Evolutionary conservation across 805 yeast species (phyloP), one percentile per base, ranked within the genome.

Genomic region (Blastobotrys mokoenaii): DNA sequence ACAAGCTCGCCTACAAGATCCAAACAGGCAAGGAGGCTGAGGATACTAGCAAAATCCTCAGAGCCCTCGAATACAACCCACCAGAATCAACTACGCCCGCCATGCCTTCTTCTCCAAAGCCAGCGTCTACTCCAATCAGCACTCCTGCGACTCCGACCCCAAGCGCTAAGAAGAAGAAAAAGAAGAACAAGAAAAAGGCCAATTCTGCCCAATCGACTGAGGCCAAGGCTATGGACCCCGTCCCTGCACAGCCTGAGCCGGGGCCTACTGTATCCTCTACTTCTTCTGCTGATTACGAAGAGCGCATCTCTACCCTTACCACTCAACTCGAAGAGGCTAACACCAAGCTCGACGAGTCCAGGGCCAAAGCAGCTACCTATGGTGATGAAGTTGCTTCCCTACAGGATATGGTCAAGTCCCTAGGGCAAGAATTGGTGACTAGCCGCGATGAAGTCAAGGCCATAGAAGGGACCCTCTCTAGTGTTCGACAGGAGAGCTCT

Each of bases 391-490:
- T 87, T 14, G 87, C 79, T 40, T 72, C 70, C 43, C 69, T 84
- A 43, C 76, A 80, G 55, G 96, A 87, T 47, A 84, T 82, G 85
- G 61, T 89, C 44, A 73, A 73, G 51, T 79, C 76, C 46, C 71
- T 88, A 22, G 96, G 96, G 1, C 76, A 84, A 55, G 94, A 86
- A 41, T 68, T 88, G 6, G 94, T 88, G 1, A 73, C 75, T 3
- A 77, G 87, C 0, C 77, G 74, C 51, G 86, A 82, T 39, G 65
- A 76, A 44, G 43, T 80, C 16, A 80, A 82, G 53, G 27, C 4
- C 8, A 4, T 22, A 4, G 27, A 22, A 8, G 8, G 60, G 40
- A 31, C 5, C 10, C 35, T 15, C 39, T 36, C 22, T 12, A 7
- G 7, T 4, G 25, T 5, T 22, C 4, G 7, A 4, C 27, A 22